Evolutionary conservation across 768 basidiomycete genomes (phyloP).

Genomic region (Tricholoma sp.): DNA sequence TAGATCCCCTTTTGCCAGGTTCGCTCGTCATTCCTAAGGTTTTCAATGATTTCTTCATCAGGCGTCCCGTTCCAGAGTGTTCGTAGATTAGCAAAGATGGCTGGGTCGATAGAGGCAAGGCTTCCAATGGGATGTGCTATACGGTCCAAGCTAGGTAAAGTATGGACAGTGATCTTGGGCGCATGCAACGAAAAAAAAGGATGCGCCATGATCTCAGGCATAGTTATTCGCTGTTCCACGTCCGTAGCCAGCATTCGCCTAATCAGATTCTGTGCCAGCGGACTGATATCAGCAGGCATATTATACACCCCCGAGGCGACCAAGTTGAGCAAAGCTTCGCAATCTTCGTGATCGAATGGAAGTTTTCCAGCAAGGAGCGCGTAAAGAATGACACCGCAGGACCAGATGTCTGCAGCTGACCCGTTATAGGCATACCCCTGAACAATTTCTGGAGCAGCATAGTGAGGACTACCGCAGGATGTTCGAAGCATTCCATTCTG

Average conservation of each 20-base stretch:
- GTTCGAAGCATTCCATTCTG: constrained; percentile 68
- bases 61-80: constrained; percentile 87
- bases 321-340: constrained; percentile 70
- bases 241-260: constrained; percentile 77
- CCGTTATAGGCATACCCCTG: constrained; percentile 82
- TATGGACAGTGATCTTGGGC: constrained; percentile 35
- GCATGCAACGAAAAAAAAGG: constrained; percentile 67
- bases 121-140: constrained; percentile 66
- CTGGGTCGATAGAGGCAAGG: constrained; percentile 70
- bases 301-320: constrained; percentile 70
- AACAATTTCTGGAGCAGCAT: constrained; percentile 91
- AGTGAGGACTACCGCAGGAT: constrained; percentile 92
- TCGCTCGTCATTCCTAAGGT: constrained; percentile 58
- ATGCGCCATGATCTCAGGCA: constrained; percentile 74
- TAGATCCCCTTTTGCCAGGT: constrained; percentile 98
- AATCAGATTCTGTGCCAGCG: constrained; percentile 72
- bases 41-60: constrained; percentile 68
- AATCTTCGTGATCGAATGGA: constrained; percentile 93
- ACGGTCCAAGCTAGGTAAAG: constrained; percentile 57
- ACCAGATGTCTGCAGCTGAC: constrained; percentile 91
- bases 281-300: constrained; percentile 68
- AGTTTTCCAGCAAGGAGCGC: constrained; percentile 82
- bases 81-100: constrained; percentile 85
- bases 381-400: constrained; percentile 90
- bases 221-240: constrained; percentile 70